Base-by-base conservation (phyloP, 1,139 yeast species). In the Hyphopichia fennica region DNA sequence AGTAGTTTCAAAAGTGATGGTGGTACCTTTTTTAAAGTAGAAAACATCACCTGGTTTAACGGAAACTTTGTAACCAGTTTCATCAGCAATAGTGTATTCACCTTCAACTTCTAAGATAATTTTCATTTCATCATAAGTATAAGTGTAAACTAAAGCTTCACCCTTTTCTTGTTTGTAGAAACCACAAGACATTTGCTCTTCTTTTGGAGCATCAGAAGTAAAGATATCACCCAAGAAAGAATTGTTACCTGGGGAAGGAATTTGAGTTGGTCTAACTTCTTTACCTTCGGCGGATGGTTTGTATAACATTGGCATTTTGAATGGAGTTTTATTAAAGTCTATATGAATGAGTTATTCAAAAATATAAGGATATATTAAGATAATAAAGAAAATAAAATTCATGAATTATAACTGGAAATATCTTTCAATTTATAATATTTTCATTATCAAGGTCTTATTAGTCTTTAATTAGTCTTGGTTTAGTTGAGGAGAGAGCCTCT, bases 51-150 rank as follows among this genome's bases (percentile, higher is more conserved):
- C 86, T 43, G 84, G 84, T 46, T 72, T 63, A 43, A 74, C 84
- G 42, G 67, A 69, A 39, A 78, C 82, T 49, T 74, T 73, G 57
- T 69, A 68, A 14, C 87, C 87, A 40, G 79, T 72, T 63, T 81
- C 87, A 53, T 83, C 89, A 41, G 79, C 57, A 51, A 83, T 70
- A 43, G 68, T 68, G 69, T 79, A 80, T 55, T 79, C 82, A 48
- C 88, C 88, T 57, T 74, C 81, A 44, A 78, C 82, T 58, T 81
- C 86, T 51, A 82, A 67, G 57, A 82, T 74, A 53, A 83, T 72
- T 65, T 83, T 83, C 85, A 81, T 81, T 67, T 83, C 89, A 57
- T 83, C 88, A 62, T 82, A 83, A 56, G 67, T 67, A 63, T 83
- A 83, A 43, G 69, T 65, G 72, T 82, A 83, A 19, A 78, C 86